Percentiles rank a stretch among this genome's conserved stretches.
These are phyloP conservation scores for Otatea glauca DNA, from an alignment of 176 grass and related monocot genomes.

Conservation along the genomic window DNA sequence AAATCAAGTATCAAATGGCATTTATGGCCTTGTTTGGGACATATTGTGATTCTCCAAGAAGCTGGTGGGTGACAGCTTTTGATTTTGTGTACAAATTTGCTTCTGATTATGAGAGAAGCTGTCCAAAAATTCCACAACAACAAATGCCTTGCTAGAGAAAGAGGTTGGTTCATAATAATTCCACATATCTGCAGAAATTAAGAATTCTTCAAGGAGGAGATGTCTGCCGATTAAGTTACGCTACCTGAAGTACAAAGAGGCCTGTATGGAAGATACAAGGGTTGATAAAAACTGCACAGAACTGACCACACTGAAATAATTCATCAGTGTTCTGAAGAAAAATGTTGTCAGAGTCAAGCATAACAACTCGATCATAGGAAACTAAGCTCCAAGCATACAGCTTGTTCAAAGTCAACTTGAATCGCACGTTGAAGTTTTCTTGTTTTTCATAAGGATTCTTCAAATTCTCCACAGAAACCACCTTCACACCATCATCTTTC, in stretches of 20 bases:
- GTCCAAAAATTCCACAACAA: neutral
- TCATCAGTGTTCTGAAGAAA: conserved; percentile 96
- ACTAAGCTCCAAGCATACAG: conserved; percentile 87
- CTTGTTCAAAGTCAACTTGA: conserved; percentile 97
- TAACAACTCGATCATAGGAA: conserved; percentile 81
- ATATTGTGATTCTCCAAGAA: too few species aligned
- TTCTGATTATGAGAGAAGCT: too few species aligned
- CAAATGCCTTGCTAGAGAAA: neutral
- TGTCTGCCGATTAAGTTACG: neutral
- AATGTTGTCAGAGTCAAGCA: conserved; percentile 95
- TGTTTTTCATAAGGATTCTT: conserved; percentile 95
- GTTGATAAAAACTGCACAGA: conserved; percentile 95
- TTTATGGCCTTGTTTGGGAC: neutral
- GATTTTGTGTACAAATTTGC: too few species aligned
- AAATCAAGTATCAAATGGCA: conserved; percentile 6
- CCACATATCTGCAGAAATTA: neutral
- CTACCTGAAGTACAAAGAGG: conserved; percentile 95
- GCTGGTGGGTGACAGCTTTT: too few species aligned
- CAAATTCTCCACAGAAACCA: conserved; percentile 86
- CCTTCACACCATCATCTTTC: conserved; percentile 92
- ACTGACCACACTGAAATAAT: conserved; percentile 86
- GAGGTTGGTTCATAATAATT: conserved; percentile 7
- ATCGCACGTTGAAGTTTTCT: conserved; percentile 84
- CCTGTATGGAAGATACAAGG: conserved; percentile 97
- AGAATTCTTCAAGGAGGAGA: neutral